These are phyloP conservation scores for Colletotrichum liriopes DNA, from an alignment of 2,329 filamentous ascomycete species.

Conservation along the genomic window DNA sequence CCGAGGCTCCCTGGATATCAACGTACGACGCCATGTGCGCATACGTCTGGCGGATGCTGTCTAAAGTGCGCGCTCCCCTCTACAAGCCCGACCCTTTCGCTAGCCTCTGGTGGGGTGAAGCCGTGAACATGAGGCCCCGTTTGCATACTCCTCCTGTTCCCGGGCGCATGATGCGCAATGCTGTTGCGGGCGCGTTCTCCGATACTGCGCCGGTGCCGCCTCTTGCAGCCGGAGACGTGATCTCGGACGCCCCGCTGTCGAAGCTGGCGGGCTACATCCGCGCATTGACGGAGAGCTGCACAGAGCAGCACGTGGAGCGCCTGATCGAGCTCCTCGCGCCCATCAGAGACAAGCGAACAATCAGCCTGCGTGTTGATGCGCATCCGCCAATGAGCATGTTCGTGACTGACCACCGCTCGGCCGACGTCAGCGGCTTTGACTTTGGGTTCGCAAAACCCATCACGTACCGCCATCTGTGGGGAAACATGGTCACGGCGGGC, in stretches of 20 bases:
- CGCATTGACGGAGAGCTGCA: neutral
- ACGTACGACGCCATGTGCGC: constrained; percentile 61
- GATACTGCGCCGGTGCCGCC: neutral
- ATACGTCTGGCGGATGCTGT: constrained; percentile 57
- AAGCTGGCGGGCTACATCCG: neutral
- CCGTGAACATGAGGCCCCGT: constrained; percentile 2
- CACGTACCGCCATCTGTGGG: neutral
- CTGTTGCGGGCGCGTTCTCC: neutral
- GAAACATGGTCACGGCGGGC: neutral
- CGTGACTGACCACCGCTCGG: neutral
- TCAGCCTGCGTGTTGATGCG: constrained; percentile 4
- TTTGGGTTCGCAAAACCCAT: constrained; percentile 8
- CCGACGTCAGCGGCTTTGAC: constrained; percentile 3
- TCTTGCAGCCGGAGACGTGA: neutral
- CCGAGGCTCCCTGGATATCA: constrained; percentile 58
- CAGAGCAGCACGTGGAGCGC: neutral
- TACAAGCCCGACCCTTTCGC: constrained; percentile 37
- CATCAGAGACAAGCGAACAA: neutral
- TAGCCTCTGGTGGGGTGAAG: neutral
- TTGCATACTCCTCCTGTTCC: constrained; percentile 2
- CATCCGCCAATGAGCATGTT: constrained; percentile 15
- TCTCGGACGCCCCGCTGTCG: neutral
- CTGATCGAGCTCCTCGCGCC: neutral
- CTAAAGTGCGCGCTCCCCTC: constrained; percentile 52
- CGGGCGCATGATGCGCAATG: neutral